Base-by-base conservation (phyloP, 805 yeast genomes). In the Grigorovia transvaalensis region DNA sequence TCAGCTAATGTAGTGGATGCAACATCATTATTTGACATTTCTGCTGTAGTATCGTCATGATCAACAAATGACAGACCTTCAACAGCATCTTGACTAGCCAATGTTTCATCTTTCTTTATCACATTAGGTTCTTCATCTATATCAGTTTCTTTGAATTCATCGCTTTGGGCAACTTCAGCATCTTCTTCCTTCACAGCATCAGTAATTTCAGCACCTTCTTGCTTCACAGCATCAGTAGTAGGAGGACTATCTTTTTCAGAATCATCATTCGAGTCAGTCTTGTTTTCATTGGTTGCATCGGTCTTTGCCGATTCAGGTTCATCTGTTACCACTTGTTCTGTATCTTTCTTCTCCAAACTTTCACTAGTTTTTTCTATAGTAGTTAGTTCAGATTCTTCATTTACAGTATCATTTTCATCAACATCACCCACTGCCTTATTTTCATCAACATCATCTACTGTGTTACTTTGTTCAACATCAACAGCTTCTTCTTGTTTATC, bases 51-150 rank as follows among this genome's bases (percentile, higher is more conserved):
- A 12, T 48, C 45, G n/a, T 27, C 46, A 11, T 27, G 35, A 18
- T 44, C 38, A 35, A 41, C 44, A 15, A 45, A 17, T 7, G 52
- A 47, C n/a, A 42, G 45, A 29, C 51, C 50, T 48, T 33, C 44
- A 44, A 11, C 17, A 18, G 44, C 20, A 19, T 49, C 44, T 2
- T 23, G 7, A 0, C 2, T 46, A 4, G 13, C 41, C 7, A 19
- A 7, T n/a, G 35, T 44, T 18, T 44, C 38, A 44, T 33, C 15
- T 33, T 42, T 17, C 12, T 35, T 20, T 9, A 6, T 6, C 27
- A 4, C 27, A 23, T 23, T 23, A 18, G 9, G 8, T 42, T 15
- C 11, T 47, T 43, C 4, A 18, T 30, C 47, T 30, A 19, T 29
- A 27, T 38, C 13, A 9, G 9, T 30, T 17, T n/a, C 19, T 38